These are phyloP conservation scores for Salinomyces thailandicus DNA, from an alignment of 2,329 filamentous ascomycete species.

Conservation along the genomic window DNA sequence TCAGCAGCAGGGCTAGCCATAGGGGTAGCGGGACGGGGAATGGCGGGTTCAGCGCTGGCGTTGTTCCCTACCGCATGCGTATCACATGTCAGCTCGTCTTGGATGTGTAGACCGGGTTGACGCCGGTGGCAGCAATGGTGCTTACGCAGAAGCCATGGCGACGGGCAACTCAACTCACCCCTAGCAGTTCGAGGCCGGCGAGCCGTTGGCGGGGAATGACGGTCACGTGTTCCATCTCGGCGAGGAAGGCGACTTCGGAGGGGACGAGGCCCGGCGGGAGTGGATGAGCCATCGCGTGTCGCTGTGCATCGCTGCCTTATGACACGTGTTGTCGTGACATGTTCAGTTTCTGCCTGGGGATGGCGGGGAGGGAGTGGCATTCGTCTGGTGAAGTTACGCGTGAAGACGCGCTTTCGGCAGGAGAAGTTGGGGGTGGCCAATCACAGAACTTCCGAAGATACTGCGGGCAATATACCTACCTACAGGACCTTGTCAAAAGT, in stretches of 20 bases:
- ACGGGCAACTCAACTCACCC: conserved; percentile 61
- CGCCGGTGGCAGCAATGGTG: not conserved
- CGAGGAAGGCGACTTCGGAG: conserved; percentile 83
- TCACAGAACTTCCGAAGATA: too few relatives aligned
- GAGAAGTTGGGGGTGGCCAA: too few relatives aligned
- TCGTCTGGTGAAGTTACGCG: too few relatives aligned
- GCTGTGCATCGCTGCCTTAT: conserved; percentile 8
- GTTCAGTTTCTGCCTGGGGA: too few relatives aligned
- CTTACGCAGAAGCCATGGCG: conserved; percentile 16
- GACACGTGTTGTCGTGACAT: too few relatives aligned
- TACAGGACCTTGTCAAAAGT: too few relatives aligned
- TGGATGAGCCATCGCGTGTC: conserved; percentile 47
- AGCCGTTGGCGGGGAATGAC: conserved; percentile 84
- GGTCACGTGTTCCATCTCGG: conserved; percentile 94
- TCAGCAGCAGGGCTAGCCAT: conserved; percentile 90
- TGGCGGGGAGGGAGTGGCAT: too few relatives aligned
- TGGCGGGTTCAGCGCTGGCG: conserved; percentile 67
- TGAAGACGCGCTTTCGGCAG: too few relatives aligned
- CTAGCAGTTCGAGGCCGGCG: conserved; percentile 72
- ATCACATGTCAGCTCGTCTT: too few relatives aligned
- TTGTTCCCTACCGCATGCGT: conserved; percentile 55
- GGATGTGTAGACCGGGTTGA: too few relatives aligned
- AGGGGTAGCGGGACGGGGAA: conserved; percentile 70
- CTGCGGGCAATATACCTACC: too few relatives aligned
- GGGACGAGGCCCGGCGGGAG: conserved; percentile 62